These are phyloP conservation scores for Seminavis robusta DNA, from an alignment of 108 stramenopile species.

Conservation along the genomic window DNA sequence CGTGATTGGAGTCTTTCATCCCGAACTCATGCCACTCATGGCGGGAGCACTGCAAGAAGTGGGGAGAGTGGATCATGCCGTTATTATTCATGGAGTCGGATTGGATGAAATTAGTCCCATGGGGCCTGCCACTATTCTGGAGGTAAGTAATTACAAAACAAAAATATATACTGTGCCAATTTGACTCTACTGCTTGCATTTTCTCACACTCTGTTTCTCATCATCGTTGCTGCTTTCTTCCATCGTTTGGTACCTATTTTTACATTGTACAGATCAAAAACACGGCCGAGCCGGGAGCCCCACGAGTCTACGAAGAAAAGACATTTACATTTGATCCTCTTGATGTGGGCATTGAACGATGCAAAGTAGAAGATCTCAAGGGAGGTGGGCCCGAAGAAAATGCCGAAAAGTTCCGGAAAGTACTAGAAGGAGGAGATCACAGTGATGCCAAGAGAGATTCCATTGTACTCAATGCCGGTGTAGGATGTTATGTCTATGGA, in stretches of 20 bases:
- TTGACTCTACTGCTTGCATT: background rate
- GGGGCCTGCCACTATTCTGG: constrained; percentile 89
- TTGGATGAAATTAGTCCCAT: constrained; percentile 98
- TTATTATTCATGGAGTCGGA: constrained; percentile 95
- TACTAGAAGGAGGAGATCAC: constrained; percentile 84
- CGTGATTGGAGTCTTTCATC: constrained; percentile 97
- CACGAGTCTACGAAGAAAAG: constrained; percentile 68
- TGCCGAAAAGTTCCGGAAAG: constrained; percentile 83
- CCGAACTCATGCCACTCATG: constrained; percentile 81
- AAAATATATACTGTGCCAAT: background rate
- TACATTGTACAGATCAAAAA: constrained; percentile 80
- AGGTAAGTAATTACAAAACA: constrained; percentile 43
- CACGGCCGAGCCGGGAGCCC: constrained; percentile 60
- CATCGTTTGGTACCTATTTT: background rate
- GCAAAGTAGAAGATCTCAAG: constrained; percentile 87
- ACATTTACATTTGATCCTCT: constrained; percentile 86
- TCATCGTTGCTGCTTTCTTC: constrained; percentile 15
- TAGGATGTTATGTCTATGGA: constrained; percentile 97
- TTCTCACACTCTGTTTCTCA: background rate
- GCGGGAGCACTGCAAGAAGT: constrained; percentile 89
- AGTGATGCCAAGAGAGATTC: constrained; percentile 92
- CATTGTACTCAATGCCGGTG: constrained; percentile 96
- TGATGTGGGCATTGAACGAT: constrained; percentile 81
- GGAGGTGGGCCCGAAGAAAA: constrained; percentile 95
- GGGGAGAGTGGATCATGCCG: constrained; percentile 94